These are phyloP conservation scores for Garcia nutans DNA, from an alignment of 345 rosid genomes.

Conservation along the genomic window DNA sequence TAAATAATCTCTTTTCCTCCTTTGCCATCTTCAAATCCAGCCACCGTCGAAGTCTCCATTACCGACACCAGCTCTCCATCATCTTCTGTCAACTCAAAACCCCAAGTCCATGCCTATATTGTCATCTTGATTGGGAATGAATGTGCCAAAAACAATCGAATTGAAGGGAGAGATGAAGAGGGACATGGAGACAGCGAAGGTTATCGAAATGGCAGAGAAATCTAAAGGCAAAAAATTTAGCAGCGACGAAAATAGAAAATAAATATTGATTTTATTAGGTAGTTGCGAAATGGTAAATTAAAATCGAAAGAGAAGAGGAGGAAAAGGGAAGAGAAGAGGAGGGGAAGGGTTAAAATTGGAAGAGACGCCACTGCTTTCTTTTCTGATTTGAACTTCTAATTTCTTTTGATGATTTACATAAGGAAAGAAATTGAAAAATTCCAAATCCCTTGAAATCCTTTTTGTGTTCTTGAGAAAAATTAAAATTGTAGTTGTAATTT, in stretches of 20 bases:
- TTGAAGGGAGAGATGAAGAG: constrained; percentile 71
- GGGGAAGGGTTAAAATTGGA: constrained; percentile 87
- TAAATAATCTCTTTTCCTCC: too few relatives aligned
- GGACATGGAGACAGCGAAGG: constrained; percentile 50
- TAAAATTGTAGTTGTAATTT: too few relatives aligned
- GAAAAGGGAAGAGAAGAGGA: constrained; percentile 35
- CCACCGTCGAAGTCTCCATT: too few relatives aligned
- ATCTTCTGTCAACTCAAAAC: too few relatives aligned
- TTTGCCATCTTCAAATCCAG: too few relatives aligned
- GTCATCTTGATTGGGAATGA: constrained; percentile 76
- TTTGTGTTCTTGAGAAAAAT: too few relatives aligned
- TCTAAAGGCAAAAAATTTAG: constrained; percentile 46
- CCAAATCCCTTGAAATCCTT: background rate
- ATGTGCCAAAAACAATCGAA: constrained; percentile 74
- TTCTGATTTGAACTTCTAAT: constrained; percentile 98
- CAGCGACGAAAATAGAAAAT: constrained; percentile 45
- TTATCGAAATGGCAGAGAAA: constrained; percentile 49
- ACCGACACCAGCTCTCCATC: too few relatives aligned
- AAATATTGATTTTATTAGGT: constrained; percentile 28
- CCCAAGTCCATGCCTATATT: too few relatives aligned
- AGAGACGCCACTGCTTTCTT: constrained; percentile 99
- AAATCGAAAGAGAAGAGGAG: too few relatives aligned
- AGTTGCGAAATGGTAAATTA: constrained; percentile 42
- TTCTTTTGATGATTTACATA: constrained; percentile 99
- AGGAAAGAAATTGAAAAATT: background rate